Evolutionary conservation across 2,329 filamentous ascomycete species (phyloP).

Genomic region (Scedosporium apiospermum): DNA sequence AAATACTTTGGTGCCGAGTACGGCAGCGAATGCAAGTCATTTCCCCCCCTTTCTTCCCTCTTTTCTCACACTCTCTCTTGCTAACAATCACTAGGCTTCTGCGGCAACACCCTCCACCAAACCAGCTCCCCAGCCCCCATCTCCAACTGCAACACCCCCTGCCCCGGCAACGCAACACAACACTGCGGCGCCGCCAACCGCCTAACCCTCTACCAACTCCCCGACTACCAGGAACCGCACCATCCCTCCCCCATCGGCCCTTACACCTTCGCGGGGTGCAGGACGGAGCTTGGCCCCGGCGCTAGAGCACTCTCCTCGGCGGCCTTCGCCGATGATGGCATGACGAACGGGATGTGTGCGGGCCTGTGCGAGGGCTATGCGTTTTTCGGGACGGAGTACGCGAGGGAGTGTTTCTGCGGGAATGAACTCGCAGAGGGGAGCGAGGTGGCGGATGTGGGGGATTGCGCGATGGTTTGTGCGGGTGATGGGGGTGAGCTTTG

Average conservation of each 20-base stretch:
- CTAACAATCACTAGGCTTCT: constrained; percentile 21
- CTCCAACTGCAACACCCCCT: constrained; percentile 24
- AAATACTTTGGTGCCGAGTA: constrained; percentile 23
- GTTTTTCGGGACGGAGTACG: constrained; percentile 28
- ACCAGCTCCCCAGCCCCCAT: constrained; percentile 17
- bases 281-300: constrained; percentile 21
- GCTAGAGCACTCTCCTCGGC: constrained; percentile 20
- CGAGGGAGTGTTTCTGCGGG: constrained; percentile 28
- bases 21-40: constrained; percentile 11
- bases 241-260: not conserved
- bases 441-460: constrained; percentile 17
- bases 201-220: constrained; percentile 21
- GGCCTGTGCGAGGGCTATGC: constrained; percentile 19
- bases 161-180: constrained; percentile 20
- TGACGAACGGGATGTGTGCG: constrained; percentile 24
- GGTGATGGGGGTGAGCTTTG: constrained; percentile 28
- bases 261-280: constrained; percentile 15
- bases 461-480: constrained; percentile 31
- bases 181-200: constrained; percentile 24
- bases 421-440: constrained; percentile 18
- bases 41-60: not conserved
- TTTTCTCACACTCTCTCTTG: not conserved
- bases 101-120: constrained; percentile 20
- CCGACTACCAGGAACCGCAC: constrained; percentile 12
- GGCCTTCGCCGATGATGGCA: constrained; percentile 19